Conservation (phyloP, 768 basidiomycete species). For the Hygrophoropsis aurantiaca region DNA sequence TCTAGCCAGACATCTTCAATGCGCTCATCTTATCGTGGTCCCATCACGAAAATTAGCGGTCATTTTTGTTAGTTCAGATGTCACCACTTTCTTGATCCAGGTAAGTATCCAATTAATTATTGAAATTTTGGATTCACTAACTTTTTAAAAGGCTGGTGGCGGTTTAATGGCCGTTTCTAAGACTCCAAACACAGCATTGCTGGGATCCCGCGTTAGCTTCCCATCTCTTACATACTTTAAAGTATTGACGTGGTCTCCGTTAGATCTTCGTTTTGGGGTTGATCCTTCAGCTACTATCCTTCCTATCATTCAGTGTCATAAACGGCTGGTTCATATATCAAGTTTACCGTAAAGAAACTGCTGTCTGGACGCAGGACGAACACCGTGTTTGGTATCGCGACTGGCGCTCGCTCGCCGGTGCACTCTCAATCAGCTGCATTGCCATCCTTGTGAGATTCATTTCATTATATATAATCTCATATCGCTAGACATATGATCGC, state of each 20-base stretch:
- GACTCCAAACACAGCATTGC: constrained; percentile 22
- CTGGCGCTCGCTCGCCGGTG: constrained; percentile 57
- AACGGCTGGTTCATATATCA: constrained; percentile 49
- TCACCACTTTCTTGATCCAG: constrained; percentile 68
- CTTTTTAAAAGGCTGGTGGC: constrained; percentile 52
- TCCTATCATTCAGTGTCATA: constrained; percentile 46
- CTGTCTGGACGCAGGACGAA: constrained; percentile 40
- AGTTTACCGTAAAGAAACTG: constrained; percentile 40
- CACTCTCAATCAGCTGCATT: constrained; percentile 53
- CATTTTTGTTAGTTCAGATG: constrained; percentile 61
- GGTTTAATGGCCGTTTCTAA: constrained; percentile 46
- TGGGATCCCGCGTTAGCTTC: constrained; percentile 38
- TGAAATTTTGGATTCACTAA: background rate
- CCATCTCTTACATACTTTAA: background rate
- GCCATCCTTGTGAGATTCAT: constrained; percentile 54
- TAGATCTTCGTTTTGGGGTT: constrained; percentile 65
- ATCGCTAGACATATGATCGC: constrained; percentile 23
- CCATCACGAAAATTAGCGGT: constrained; percentile 48
- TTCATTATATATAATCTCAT: too few species aligned
- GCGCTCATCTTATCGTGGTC: constrained; percentile 49
- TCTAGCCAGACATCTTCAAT: constrained; percentile 49
- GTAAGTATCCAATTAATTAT: constrained; percentile 21
- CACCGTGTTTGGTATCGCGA: constrained; percentile 48
- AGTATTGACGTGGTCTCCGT: background rate
- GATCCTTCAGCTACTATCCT: constrained; percentile 51